Evolutionary conservation across 2,329 filamentous ascomycete genomes (phyloP), one percentile per base, ranked within the genome.

Genomic region (Dryadomyces quercivorus): DNA sequence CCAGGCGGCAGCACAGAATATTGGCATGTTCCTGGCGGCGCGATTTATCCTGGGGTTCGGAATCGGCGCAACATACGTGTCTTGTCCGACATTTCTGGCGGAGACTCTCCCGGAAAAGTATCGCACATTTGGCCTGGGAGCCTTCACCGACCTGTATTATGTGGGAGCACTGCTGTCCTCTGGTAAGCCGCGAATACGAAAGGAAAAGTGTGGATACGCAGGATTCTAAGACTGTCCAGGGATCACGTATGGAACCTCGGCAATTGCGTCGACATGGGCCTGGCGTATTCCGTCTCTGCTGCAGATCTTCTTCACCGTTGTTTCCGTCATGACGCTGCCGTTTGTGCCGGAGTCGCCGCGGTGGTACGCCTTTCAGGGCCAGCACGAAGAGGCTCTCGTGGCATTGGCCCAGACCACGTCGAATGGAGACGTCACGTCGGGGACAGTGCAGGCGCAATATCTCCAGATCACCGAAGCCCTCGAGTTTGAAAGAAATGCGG

Each of bases 81-180:
- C 55, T 6, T 53, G 49, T 2, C 53, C 55, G 12, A 47, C 40
- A 26, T 51, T 56, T 26, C 51, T 59, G 3, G 50, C 44, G 26
- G 59, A 60, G 50, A 52, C 51, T 13, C 43, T 51, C 9, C 50
- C 56, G 13, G 15, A 36, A 16, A 38, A 55, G 36, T 50, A 44
- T 43, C 52, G 50, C 8, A 54, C 26, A 13, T 68, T 74, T 18
- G 71, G 72, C 1, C 74, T 68, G 1, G 67, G 68, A 0, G 71
- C 76, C 0, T 75, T 75, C 52, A 66, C 80, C 3, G 70, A 71
- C 2, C 51, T 18, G n/a, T 53, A 34, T 38, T 59, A 62, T 51
- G 63, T 66, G 26, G 70, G 72, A 2, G 70, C 69, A 0, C 63
- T 77, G 4, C 68, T 76, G 38, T 72, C 74, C n/a, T n/a, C n/a